Conservation (phyloP, 257 asterid species). For the Anisodus acutangulus region DNA sequence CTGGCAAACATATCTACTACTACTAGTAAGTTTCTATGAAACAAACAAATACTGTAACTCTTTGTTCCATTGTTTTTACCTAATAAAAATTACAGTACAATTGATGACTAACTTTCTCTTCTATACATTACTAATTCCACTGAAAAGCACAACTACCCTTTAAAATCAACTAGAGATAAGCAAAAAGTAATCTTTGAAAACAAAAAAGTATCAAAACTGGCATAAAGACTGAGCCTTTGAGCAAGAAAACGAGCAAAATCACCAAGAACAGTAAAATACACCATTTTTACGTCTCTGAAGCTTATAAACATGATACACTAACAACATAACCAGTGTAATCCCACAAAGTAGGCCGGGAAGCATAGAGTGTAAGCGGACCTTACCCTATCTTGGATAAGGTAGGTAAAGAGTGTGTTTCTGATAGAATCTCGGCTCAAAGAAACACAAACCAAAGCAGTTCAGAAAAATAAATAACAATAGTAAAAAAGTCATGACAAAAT, state of each 20-base stretch:
- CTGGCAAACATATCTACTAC: not conserved
- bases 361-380: too few species aligned
- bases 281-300: not conserved
- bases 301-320: not conserved
- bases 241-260: not conserved
- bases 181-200: not conserved
- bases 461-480: too few species aligned
- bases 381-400: too few species aligned
- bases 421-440: too few species aligned
- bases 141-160: not conserved
- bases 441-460: too few species aligned
- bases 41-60: slow-evolving; percentile 1
- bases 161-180: not conserved
- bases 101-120: not conserved
- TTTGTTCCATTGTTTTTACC: not conserved
- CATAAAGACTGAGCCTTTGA: not conserved
- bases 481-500: too few species aligned
- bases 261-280: not conserved
- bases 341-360: too few species aligned
- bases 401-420: too few species aligned
- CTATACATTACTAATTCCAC: not conserved
- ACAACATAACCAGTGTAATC: too few species aligned
- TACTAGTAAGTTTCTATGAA: not conserved
- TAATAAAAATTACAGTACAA: not conserved
- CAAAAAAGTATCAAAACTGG: not conserved